Percentiles rank a stretch among this genome's conserved stretches.
These are phyloP conservation scores for Colletotrichum tofieldiae DNA, from an alignment of 2,329 filamentous ascomycete species.

Conservation along the genomic window DNA sequence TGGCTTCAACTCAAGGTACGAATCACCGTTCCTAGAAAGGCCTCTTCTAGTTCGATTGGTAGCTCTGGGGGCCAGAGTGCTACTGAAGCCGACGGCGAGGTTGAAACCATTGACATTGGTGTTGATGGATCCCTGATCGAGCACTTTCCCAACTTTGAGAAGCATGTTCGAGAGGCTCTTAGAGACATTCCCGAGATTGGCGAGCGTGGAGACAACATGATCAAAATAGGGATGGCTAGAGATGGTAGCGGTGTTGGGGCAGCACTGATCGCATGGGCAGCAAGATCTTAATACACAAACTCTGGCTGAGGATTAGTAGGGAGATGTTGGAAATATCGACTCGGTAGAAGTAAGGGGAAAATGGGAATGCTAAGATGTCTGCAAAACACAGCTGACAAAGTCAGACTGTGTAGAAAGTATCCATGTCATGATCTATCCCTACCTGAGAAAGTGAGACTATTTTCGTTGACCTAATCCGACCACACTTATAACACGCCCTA, in stretches of 20 bases:
- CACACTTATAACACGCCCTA: too few relatives aligned
- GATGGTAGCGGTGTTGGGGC: constrained; percentile 82
- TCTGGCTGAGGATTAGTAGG: not conserved
- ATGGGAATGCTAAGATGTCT: too few relatives aligned
- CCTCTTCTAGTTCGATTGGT: accelerated
- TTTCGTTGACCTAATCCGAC: too few relatives aligned
- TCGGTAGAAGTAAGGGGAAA: too few relatives aligned
- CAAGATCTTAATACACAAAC: not conserved
- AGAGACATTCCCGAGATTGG: constrained; percentile 75
- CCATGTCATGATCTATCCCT: too few relatives aligned
- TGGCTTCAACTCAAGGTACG: constrained; percentile 18
- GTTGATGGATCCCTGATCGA: constrained; percentile 82
- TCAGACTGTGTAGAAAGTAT: not conserved
- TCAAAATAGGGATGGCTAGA: constrained; percentile 80
- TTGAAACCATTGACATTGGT: constrained; percentile 73
- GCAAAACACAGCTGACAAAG: not conserved
- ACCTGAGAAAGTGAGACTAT: too few relatives aligned
- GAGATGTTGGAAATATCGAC: not conserved
- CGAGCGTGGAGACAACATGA: constrained; percentile 71
- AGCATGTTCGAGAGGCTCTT: constrained; percentile 75
- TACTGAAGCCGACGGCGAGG: constrained; percentile 46
- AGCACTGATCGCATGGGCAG: constrained; percentile 73
- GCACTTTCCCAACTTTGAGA: constrained; percentile 80
- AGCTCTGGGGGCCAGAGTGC: not conserved
- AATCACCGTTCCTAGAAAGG: not conserved